Evolutionary conservation across 1,284 basidiomycete species (phyloP), one percentile per base, ranked within the genome.

Genomic region (Pterulicium gracile): DNA sequence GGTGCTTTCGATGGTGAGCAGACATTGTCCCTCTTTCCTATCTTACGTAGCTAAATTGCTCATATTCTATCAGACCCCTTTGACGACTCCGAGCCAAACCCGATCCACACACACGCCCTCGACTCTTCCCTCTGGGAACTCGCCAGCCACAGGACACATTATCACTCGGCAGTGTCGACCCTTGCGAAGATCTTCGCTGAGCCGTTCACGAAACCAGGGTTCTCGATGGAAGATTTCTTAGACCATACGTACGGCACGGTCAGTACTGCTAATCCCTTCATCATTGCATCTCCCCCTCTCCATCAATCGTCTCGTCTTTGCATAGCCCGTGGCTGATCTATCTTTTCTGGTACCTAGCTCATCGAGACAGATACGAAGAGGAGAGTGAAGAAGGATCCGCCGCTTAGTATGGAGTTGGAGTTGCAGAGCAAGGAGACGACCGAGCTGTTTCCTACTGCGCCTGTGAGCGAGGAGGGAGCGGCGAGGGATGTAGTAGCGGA

Each of bases 201-300:
- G 59, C 86, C 88, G 1, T 98, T 98, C 63, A 97, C 91, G 4
- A 94, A 94, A 58, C 88, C 86, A 10, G 73, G 75, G 21, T 98
- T 94, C 64, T 72, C 78, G 21, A 79, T 97, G 73, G 96, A 98
- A 55, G 96, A 98, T 61, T 98, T 98, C 61, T 64, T 98, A 57
- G 96, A 98, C 65, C 92, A 98, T 61, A 91, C 90, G 0, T 98
- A 97, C 58, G 75, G 72, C 13, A 97, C 91, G 44, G 90, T 95
- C 54, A 55, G 88, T 72, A 10, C 12, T 7, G 23, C 27, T n/a
- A 18, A 21, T 7, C 24, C 27, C 44, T 7, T 34, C n/a, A 7
- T 42, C 24, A 40, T n/a, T 2, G n/a, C 3, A 19, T 34, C 48
- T 47, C 46, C 41, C 23, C 13, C 35, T 19, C 46, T 42, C 39